Evolutionary conservation across 805 yeast species (phyloP).

Genomic region (Maudiozyma turicensis): DNA sequence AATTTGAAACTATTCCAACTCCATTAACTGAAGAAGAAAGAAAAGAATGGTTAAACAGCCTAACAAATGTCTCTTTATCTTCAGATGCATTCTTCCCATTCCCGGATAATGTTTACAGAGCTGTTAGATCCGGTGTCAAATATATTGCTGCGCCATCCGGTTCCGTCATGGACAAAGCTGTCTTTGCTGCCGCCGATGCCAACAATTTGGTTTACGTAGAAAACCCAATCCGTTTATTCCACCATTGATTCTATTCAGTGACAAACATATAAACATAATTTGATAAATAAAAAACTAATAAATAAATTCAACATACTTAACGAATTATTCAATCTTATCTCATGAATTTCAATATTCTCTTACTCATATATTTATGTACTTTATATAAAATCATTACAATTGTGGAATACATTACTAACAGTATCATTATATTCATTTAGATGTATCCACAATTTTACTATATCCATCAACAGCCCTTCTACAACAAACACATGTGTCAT

Average conservation of each 20-base stretch:
- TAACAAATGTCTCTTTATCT: conserved; percentile 78
- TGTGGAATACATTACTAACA: not conserved
- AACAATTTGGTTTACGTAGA: conserved; percentile 85
- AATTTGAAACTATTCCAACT: conserved; percentile 72
- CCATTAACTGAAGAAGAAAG: conserved; percentile 80
- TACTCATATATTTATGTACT: not conserved
- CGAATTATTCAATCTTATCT: too few relatives aligned
- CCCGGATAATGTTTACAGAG: conserved; percentile 97
- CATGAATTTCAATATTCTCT: not conserved
- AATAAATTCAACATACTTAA: too few relatives aligned
- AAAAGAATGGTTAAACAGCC: conserved; percentile 70
- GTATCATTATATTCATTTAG: not conserved
- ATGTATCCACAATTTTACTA: conserved; percentile 27
- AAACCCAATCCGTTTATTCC: conserved; percentile 95
- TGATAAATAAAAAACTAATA: too few relatives aligned
- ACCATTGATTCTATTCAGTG: conserved; percentile 45
- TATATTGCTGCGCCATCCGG: conserved; percentile 95
- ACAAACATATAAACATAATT: too few relatives aligned
- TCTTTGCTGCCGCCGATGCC: conserved; percentile 89
- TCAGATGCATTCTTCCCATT: conserved; percentile 99
- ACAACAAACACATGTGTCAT: conserved; percentile 79
- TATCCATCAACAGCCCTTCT: conserved; percentile 56
- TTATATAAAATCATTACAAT: not conserved
- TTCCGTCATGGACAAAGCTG: conserved; percentile 94
- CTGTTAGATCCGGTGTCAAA: conserved; percentile 91